These are phyloP conservation scores for Cadophora sp. DNA, from an alignment of 2,329 filamentous ascomycete species.

Conservation along the genomic window DNA sequence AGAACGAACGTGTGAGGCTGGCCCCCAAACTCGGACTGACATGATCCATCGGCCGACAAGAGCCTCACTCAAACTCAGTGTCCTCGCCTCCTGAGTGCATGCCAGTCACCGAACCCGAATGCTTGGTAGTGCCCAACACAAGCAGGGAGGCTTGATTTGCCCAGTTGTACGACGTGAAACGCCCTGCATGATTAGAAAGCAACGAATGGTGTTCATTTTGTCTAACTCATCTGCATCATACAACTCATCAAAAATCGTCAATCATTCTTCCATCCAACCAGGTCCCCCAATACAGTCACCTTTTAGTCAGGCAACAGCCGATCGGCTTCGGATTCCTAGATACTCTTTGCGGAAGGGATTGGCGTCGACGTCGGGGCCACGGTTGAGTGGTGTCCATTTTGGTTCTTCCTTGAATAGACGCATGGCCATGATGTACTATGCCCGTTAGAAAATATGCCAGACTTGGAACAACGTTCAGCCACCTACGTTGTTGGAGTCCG, in stretches of 20 bases:
- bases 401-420: slow-evolving; percentile 97
- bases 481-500: slow-evolving; percentile 87
- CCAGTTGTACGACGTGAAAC: background rate
- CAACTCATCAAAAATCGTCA: slow-evolving; percentile 14
- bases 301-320: background rate
- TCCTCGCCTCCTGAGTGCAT: background rate
- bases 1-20: background rate
- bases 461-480: background rate
- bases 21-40: background rate
- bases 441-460: slow-evolving; percentile 3
- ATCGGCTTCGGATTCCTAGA: slow-evolving; percentile 49
- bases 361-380: slow-evolving; percentile 75
- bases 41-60: background rate
- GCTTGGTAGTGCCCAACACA: background rate
- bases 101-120: background rate
- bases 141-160: background rate
- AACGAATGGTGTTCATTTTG: slow-evolving; percentile 2
- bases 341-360: slow-evolving; percentile 85
- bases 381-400: slow-evolving; percentile 95
- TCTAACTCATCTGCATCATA: slow-evolving; percentile 8
- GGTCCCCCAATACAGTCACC: background rate
- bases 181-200: background rate
- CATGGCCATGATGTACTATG: slow-evolving; percentile 92
- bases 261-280: background rate
- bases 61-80: background rate